Evolutionary conservation across 2,329 filamentous ascomycete genomes (phyloP), one percentile per base, ranked within the genome.

Genomic region (Emmonsia crescens): DNA sequence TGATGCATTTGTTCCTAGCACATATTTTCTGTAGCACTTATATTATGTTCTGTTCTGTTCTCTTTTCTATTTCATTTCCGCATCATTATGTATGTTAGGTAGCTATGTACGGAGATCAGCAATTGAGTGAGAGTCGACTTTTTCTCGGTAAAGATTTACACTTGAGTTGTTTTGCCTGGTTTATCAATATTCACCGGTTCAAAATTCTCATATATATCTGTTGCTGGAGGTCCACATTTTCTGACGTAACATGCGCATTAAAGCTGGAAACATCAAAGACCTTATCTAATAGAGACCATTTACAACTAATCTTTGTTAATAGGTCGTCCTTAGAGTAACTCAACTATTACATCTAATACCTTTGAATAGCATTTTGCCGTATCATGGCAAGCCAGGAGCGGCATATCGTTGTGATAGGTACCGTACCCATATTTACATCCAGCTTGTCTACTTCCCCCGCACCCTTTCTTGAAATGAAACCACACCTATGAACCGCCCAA

Each of bases 391-490:
- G 65, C 27, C 69, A 71, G 55, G 68, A 71, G 48, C 72, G 74
- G 60, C 71, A 76, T 46, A 77, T 77, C 62, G 69, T 76, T n/a
- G 69, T 77, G 49, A 65, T 77, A 60, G 75, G 75, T 77, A 70
- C 64, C 69, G 46, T 38, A 29, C 6, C 57, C 38, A n/a, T n/a
- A n/a, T n/a, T 27, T 38, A 60, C 27, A 9, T 9, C 29, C 31
- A 24, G 2, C 29, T 14, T 5, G 5, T n/a, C 21, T 21, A n/a
- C 46, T 31, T 6, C 1, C 33, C 36, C 48, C 57, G 33, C 44
- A 51, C n/a, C 52, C 14, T 12, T 6, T 21, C 52, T 19, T 31
- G 9, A 9, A 38, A 14, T 9, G 31, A 12, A 40, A 59, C 29
- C 14, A 33, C 29, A 27, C n/a, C 21, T 27, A 58, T 31, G 19